Evolutionary conservation across 2,329 filamentous ascomycete genomes (phyloP).

Genomic region (Apiospora malaysiana): DNA sequence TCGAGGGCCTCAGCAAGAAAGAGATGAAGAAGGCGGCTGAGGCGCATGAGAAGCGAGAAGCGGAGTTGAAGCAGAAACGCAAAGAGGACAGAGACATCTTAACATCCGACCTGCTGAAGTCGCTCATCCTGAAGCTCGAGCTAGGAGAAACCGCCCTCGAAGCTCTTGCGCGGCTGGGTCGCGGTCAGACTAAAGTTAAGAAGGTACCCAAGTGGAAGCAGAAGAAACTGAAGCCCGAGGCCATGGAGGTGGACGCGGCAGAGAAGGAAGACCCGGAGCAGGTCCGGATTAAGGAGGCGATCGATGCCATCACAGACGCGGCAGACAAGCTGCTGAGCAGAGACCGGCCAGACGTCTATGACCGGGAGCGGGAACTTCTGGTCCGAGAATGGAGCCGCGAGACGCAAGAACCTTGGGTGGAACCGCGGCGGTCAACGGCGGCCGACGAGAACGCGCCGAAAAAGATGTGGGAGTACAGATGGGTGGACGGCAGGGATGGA

Average conservation of each 20-base stretch:
- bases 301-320: conserved; percentile 85
- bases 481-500: conserved; percentile 86
- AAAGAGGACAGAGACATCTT: conserved; percentile 77
- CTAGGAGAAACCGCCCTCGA: conserved; percentile 86
- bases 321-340: conserved; percentile 85
- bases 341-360: conserved; percentile 90
- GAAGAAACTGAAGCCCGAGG: conserved; percentile 67
- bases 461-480: conserved; percentile 86
- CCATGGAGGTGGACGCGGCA: conserved; percentile 74
- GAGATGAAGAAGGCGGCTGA: conserved; percentile 88
- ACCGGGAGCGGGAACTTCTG: conserved; percentile 82
- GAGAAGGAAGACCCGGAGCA: conserved; percentile 72
- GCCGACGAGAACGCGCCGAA: conserved; percentile 28
- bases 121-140: conserved; percentile 76
- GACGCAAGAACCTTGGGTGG: conserved; percentile 83
- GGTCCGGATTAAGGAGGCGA: conserved; percentile 70
- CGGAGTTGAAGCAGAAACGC: conserved; percentile 73
- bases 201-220: conserved; percentile 71
- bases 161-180: conserved; percentile 81
- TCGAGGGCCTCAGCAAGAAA: conserved; percentile 91
- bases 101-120: conserved; percentile 74
- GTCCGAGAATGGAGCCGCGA: conserved; percentile 84
- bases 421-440: conserved; percentile 44
- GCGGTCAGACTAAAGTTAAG: conserved; percentile 64
- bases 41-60: conserved; percentile 84